A percentile compares a stretch with the other conserved stretches of the same genome.
Conservation (phyloP, 495 filamentous ascomycete genomes). For the Cercophora samala region DNA sequence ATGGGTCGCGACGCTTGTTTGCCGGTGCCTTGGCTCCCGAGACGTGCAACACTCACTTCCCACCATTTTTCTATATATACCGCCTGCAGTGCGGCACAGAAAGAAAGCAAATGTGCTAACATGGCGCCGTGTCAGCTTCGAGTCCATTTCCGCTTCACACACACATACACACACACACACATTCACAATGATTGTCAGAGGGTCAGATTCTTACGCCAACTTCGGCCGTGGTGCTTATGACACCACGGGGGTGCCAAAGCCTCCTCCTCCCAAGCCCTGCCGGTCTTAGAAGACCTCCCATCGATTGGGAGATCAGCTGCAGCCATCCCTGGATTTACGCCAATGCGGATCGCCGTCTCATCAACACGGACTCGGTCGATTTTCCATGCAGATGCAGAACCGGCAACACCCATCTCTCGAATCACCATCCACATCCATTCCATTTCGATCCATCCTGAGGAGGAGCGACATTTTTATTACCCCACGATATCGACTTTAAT, state of each 20-base stretch:
- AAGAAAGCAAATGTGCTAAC: slow-evolving; percentile 26
- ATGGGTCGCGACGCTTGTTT: slow-evolving; percentile 12
- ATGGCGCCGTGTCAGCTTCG: slow-evolving; percentile 19
- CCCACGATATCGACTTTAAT: slow-evolving; percentile 30
- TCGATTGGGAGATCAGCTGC: slow-evolving; percentile 2
- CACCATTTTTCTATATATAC: slow-evolving; percentile 20
- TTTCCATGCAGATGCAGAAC: background rate
- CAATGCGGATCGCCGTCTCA: slow-evolving; percentile 15
- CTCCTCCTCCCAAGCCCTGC: slow-evolving; percentile 54
- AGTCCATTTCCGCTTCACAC: slow-evolving; percentile 13
- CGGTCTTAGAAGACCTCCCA: slow-evolving; percentile 37
- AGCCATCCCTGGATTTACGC: slow-evolving; percentile 23
- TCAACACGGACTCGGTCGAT: slow-evolving; percentile 14
- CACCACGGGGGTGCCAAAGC: slow-evolving; percentile 55
- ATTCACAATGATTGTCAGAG: slow-evolving; percentile 47
- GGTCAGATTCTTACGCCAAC: slow-evolving; percentile 43
- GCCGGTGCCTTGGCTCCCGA: slow-evolving; percentile 11
- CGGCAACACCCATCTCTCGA: background rate
- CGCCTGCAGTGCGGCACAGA: background rate
- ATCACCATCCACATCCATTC: slow-evolving; percentile 10
- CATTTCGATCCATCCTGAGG: slow-evolving; percentile 5
- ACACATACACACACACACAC: slow-evolving; percentile 28
- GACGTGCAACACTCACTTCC: background rate
- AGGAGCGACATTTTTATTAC: slow-evolving; percentile 11
- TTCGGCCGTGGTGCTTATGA: slow-evolving; percentile 58